phyloP scores from a whole-genome alignment of 2,329 filamentous ascomycete genomes.

The Ramichloridium luteum region DNA sequence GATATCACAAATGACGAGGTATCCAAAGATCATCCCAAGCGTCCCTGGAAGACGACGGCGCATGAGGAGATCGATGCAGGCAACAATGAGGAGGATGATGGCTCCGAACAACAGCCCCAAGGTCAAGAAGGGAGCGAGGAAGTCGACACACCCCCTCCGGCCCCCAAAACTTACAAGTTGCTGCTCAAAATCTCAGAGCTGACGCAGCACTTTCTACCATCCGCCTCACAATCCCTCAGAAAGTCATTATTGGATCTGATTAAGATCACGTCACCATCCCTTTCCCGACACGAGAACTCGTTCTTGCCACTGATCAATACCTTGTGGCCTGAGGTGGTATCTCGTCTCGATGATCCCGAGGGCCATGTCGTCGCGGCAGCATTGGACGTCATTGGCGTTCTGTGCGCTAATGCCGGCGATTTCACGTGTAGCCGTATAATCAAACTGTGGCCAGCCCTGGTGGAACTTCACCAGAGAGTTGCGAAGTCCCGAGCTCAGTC shows the following conservation, averaged over 20 bases:
- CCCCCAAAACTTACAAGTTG: slow-evolving; percentile 66
- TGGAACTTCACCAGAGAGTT: slow-evolving; percentile 13
- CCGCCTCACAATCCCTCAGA: slow-evolving; percentile 65
- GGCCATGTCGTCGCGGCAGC: slow-evolving; percentile 58
- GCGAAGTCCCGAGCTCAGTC: too few species aligned
- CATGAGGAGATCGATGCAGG: slow-evolving; percentile 24
- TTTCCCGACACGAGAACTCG: slow-evolving; percentile 64
- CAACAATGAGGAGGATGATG: slow-evolving; percentile 16
- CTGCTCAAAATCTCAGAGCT: slow-evolving; percentile 70
- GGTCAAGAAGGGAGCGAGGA: slow-evolving; percentile 15
- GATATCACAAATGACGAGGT: too few species aligned
- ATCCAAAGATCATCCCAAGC: slow-evolving; percentile 14
- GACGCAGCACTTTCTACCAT: slow-evolving; percentile 83
- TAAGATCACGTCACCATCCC: slow-evolving; percentile 55
- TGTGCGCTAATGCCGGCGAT: slow-evolving; percentile 63
- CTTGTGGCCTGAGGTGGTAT: slow-evolving; percentile 72
- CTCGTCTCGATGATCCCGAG: slow-evolving; percentile 54
- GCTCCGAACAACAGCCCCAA: slow-evolving; percentile 16
- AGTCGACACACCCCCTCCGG: slow-evolving; percentile 40
- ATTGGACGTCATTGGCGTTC: slow-evolving; percentile 52
- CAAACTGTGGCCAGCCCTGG: slow-evolving; percentile 48
- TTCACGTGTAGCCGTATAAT: slow-evolving; percentile 70
- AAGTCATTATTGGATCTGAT: slow-evolving; percentile 68
- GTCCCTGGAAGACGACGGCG: slow-evolving; percentile 18
- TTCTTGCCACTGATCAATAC: slow-evolving; percentile 85